Percentiles rank a stretch among this genome's conserved stretches.
These are phyloP conservation scores for Pseudevernia furfuracea DNA, from an alignment of 495 filamentous ascomycete genomes.

Conservation along the genomic window DNA sequence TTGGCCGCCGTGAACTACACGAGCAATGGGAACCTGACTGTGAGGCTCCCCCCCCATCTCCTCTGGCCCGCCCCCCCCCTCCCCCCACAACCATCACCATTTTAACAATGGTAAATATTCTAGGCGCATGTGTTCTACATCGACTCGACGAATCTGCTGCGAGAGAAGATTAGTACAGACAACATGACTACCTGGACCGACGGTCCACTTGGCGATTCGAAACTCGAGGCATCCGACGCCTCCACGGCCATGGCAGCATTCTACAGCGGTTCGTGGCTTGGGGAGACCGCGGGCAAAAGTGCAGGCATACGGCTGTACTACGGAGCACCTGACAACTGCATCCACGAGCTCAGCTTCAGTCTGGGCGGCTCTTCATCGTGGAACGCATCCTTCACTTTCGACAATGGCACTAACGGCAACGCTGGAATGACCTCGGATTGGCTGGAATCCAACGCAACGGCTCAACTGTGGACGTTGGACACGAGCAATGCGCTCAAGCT, in stretches of 20 bases:
- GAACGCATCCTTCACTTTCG: neutral
- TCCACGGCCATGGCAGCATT: conserved; percentile 6
- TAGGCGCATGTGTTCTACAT: conserved; percentile 11
- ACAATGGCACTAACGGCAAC: conserved; percentile 10
- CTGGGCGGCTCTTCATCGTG: neutral
- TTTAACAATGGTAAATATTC: neutral
- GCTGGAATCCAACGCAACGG: neutral
- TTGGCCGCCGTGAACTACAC: conserved; percentile 11
- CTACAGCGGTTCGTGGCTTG: conserved; percentile 1
- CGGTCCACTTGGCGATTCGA: neutral
- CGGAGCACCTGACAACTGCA: conserved; percentile 6
- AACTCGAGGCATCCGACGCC: neutral
- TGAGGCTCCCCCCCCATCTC: neutral
- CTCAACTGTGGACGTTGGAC: conserved; percentile 6
- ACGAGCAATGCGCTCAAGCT: neutral
- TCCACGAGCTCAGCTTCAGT: conserved; percentile 5
- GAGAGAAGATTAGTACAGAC: conserved; percentile 13
- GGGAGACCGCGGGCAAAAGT: neutral
- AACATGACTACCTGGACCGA: conserved; percentile 3
- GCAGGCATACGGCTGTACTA: conserved; percentile 12
- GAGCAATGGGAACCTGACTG: neutral
- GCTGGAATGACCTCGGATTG: conserved; percentile 1
- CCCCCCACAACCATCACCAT: too few relatives aligned
- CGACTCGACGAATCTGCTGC: conserved; percentile 1
- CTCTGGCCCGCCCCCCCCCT: too few relatives aligned